Base-by-base conservation (phyloP, 1,284 basidiomycete genomes). In the Pascua guehoae region DNA sequence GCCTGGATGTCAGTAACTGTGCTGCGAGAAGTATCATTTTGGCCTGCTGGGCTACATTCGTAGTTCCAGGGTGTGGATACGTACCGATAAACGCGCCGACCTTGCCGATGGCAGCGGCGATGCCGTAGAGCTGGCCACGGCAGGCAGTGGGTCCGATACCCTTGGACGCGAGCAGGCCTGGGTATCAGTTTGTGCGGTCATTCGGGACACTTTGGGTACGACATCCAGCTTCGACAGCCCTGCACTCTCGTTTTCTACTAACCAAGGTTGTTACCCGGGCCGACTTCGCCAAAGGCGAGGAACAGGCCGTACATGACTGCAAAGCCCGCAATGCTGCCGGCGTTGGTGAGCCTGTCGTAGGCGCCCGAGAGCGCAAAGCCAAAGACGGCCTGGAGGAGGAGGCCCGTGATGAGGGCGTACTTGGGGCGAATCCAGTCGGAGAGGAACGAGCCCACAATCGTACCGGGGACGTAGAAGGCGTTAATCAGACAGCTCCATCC, bases 291-390 rank as follows among this genome's bases (percentile, higher is more conserved):
- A 58, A 90, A 88, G 63, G 84, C 86, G 56, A 95, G 73, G 83
- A 95, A 98, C 53, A 96, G 85, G 10, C 93, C 92, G 67, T 95
- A 96, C 10, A 96, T 79, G 45, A 92, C 83, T 42, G 89, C 88
- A 61, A 93, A 95, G 17, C 83, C 91, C 14, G 81, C 89, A 56
- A 92, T 82, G 61, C 18, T 17, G 14, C 49, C 12, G 18, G 24
- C 15, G 15, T 32, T 32, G 4, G 51, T 46, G 40, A 60, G 48
- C 76, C 79, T 75, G 37, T 65, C 71, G 74, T 91, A 93, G 37
- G 85, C 78, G 12, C 88, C 90, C 61, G 88, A 89, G 85, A 94
- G 88, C 72, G 89, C 85, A 74, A 93, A 94, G 12, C 91, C 91
- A 59, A 91, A 80, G 62, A 90, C 57, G 5, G 88, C 85, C 74